These are phyloP conservation scores for Nothophaeocryptopus gaeumannii DNA, from an alignment of 2,329 filamentous ascomycete species.

Conservation along the genomic window DNA sequence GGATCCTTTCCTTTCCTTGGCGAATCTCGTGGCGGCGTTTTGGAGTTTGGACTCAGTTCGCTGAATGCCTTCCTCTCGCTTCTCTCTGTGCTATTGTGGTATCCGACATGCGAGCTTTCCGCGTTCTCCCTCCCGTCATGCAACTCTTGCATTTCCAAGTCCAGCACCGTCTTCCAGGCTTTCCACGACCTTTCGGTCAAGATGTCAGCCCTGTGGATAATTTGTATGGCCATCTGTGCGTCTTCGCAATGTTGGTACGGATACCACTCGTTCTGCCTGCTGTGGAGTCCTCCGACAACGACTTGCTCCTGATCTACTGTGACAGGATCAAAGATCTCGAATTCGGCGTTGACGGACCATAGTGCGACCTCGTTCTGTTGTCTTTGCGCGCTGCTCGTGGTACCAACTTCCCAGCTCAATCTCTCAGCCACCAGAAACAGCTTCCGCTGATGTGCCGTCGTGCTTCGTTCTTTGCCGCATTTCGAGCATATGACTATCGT, in stretches of 20 bases:
- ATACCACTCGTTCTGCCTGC: constrained; percentile 16
- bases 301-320: constrained; percentile 19
- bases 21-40: constrained; percentile 6
- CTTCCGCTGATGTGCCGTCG: constrained; percentile 20
- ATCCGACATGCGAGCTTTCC: not conserved
- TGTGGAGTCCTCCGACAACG: constrained; percentile 17
- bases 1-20: constrained; percentile 6
- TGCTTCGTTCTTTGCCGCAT: constrained; percentile 15
- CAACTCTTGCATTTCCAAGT: not conserved
- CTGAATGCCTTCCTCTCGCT: not conserved
- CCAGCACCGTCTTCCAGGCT: constrained; percentile 10
- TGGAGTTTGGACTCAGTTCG: constrained; percentile 10
- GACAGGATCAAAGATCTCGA: constrained; percentile 23
- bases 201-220: constrained; percentile 19
- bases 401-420: constrained; percentile 15
- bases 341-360: constrained; percentile 22
- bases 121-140: not conserved
- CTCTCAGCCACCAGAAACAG: constrained; percentile 25
- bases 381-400: constrained; percentile 13
- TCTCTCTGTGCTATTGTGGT: not conserved
- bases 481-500: constrained; percentile 14
- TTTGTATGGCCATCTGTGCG: constrained; percentile 16
- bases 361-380: constrained; percentile 21
- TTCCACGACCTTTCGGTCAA: constrained; percentile 17
- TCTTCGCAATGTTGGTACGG: constrained; percentile 15